Percentiles rank a stretch among this genome's conserved stretches.
phyloP scores from a whole-genome alignment of 2,329 filamentous ascomycete species.

The Pseudopithomyces maydicus region DNA sequence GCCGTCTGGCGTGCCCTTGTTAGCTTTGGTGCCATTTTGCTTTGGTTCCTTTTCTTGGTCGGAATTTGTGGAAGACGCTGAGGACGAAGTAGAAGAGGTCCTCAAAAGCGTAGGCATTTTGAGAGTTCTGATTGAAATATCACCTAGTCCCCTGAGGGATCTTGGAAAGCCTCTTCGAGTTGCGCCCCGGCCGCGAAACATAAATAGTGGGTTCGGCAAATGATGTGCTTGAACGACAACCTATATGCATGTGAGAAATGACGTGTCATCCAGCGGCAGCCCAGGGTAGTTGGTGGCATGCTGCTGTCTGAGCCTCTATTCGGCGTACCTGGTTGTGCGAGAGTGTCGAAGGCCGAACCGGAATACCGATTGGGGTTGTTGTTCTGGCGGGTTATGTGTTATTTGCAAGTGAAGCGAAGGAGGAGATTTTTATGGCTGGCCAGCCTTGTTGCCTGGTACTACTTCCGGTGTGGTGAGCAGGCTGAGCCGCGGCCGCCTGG shows the following conservation, averaged over 20 bases:
- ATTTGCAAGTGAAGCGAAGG: background rate
- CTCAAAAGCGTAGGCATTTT: no score
- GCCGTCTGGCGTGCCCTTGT: slow-evolving; percentile 15
- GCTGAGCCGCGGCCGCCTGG: slow-evolving; percentile 4
- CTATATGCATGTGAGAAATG: no score
- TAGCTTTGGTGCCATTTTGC: background rate
- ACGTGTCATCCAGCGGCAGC: no score
- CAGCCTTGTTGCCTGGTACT: slow-evolving; percentile 10
- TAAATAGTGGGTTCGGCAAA: no score
- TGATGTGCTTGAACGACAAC: no score
- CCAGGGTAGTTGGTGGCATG: background rate
- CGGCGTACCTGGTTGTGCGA: background rate
- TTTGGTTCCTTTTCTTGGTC: no score
- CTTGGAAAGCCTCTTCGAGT: no score
- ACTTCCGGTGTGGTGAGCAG: background rate
- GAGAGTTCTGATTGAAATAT: no score
- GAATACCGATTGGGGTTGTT: background rate
- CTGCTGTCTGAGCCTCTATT: background rate
- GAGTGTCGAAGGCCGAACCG: background rate
- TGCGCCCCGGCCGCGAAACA: no score
- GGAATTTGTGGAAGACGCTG: background rate
- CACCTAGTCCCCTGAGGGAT: no score
- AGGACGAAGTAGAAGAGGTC: background rate
- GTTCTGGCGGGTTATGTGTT: background rate
- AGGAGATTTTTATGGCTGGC: background rate